Evolutionary conservation across 2,329 filamentous ascomycete genomes (phyloP).

Genomic region (Fusarium goolgardi): DNA sequence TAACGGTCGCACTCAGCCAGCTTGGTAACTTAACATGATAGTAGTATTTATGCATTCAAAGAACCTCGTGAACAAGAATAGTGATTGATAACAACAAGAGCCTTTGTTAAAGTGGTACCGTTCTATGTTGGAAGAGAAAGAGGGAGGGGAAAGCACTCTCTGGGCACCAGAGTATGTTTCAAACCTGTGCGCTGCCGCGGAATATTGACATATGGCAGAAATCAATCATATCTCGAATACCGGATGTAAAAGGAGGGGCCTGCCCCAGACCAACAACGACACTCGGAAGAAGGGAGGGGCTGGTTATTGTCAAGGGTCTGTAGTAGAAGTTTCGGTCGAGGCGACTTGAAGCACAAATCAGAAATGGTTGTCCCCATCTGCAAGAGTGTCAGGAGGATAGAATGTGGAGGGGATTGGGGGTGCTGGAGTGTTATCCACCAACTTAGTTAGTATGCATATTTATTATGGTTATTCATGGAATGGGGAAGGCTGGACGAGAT

Average conservation of each 20-base stretch:
- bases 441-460: constrained; percentile 35
- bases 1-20: neutral
- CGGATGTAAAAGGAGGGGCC: neutral
- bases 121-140: neutral
- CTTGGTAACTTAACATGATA: neutral
- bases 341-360: constrained; percentile 6
- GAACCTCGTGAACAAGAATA: neutral
- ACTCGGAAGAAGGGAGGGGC: neutral
- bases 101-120: neutral
- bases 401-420: constrained; percentile 21
- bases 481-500: constrained; percentile 4
- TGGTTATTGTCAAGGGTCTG: neutral
- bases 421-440: constrained; percentile 21
- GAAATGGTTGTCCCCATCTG: constrained; percentile 6
- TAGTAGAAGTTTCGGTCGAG: neutral
- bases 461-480: constrained; percentile 41
- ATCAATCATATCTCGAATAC: neutral
- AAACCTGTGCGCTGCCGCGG: neutral
- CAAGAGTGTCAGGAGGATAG: neutral
- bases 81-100: neutral
- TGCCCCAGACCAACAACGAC: constrained; percentile 7
- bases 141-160: neutral
- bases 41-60: neutral
- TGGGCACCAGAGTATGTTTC: neutral
- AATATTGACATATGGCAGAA: neutral